Base-by-base conservation (phyloP, 2,329 filamentous ascomycete species). In the Diaporthe citriasiana region DNA sequence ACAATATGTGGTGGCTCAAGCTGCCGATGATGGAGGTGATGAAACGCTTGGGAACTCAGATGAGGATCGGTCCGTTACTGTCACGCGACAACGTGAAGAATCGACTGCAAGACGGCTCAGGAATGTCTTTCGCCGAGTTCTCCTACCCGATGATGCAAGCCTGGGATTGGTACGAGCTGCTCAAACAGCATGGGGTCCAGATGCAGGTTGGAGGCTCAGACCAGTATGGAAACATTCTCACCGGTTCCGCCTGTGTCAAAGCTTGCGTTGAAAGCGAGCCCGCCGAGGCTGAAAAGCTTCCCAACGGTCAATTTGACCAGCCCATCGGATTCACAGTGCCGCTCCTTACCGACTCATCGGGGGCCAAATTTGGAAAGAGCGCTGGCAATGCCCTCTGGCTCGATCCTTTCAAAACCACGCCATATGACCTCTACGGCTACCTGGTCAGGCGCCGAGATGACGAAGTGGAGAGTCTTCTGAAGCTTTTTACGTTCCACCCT, bases 161-260 rank as follows among this genome's bases (percentile, higher is more conserved):
- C 30, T 98, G 95, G 93, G 97, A 99, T 82, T 99, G 95, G 90
- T 98, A 94, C 94, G 89, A 94, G 78, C 89, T 98, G 85, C 97
- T 94, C 83, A 82, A 79, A 75, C 88, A 90, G 60, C 87, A 88
- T 33, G 89, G 89, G 63, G 88, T 95, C 13, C 93, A 95, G 80
- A 89, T 98, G 81, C 95, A 99, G 84, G 94, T 99, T 70, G 97
- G 97, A 73, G 97, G 97, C 51, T 95, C 95, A 9, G 97, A 99
- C 81, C 97, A 99, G 84, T 98, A 93, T 81, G 97, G 97, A 76
- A 99, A 99, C 83, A 98, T 99, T 77, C 89, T 97, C 38, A 92
- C 95, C 17, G 97, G 97, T 65, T 93, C 97, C 80, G 94, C 98
- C 75, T 90, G 93, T 3, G 89, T 98, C 79, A 96, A 95, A 82